These are phyloP conservation scores for Bipolaris victoriae DNA, from an alignment of 2,329 filamentous ascomycete species.

Conservation along the genomic window DNA sequence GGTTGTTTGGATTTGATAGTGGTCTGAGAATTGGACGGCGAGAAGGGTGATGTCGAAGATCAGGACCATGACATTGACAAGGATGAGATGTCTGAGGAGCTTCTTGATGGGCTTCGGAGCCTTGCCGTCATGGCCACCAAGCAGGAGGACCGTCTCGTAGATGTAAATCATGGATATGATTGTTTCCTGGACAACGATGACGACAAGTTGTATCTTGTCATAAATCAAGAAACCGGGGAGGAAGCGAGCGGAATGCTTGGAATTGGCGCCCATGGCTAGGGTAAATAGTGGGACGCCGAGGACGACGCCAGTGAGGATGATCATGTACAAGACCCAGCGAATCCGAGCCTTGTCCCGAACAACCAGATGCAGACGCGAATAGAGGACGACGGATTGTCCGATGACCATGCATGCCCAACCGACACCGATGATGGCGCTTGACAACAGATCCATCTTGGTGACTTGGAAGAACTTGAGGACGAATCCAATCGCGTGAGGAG, in stretches of 20 bases:
- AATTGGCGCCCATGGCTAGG: constrained; percentile 59
- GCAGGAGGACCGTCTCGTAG: constrained; percentile 17
- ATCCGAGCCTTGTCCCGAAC: constrained; percentile 50
- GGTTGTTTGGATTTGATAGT: constrained; percentile 48
- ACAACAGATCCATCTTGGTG: constrained; percentile 25
- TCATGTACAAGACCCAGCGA: constrained; percentile 59
- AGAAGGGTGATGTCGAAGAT: constrained; percentile 48
- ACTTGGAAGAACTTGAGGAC: constrained; percentile 46
- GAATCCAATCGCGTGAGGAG: constrained; percentile 54
- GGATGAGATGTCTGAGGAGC: constrained; percentile 33
- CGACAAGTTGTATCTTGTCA: constrained; percentile 48
- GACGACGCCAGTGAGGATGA: constrained; percentile 58
- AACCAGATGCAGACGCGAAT: constrained; percentile 65
- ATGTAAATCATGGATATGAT: constrained; percentile 27
- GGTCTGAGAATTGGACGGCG: constrained; percentile 46
- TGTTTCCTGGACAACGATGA: constrained; percentile 45
- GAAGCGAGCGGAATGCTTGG: constrained; percentile 36
- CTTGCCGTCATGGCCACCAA: constrained; percentile 13
- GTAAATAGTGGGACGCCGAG: constrained; percentile 47
- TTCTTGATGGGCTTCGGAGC: constrained; percentile 3
- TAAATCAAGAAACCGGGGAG: constrained; percentile 39
- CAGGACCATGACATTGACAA: constrained; percentile 50
- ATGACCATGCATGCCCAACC: constrained; percentile 65
- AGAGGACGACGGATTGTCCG: constrained; percentile 65
- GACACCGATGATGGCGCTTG: constrained; percentile 16